Base-by-base conservation (phyloP, 2,329 filamentous ascomycete genomes). In the Paradendryphiella salina region DNA sequence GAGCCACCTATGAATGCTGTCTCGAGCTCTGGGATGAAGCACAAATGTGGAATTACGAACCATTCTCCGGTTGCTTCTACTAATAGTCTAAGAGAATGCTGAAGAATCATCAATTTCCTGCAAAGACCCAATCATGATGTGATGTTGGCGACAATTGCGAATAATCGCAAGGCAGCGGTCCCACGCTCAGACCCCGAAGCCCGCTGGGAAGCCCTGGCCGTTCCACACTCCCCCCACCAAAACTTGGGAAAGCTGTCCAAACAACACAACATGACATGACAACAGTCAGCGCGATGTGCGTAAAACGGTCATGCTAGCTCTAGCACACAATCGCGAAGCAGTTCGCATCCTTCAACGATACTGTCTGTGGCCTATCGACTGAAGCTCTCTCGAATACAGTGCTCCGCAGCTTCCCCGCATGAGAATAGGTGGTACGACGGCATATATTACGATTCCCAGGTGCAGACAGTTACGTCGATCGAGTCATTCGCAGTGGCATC, bases 1-100 rank as follows among this genome's bases (percentile, higher is more conserved):
- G 69, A 74, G 71, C 54, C 56, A 73, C 45, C 61, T 75, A 29
- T 59, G 49, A 33, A 21, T 21, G 21, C 21, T 29, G 36, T 32
- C n/a, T 29, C 23, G 29, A n/a, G n/a, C 20, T 18, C 28, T 41
- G 17, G 11, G 23, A 39, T 32, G 32, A 44, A 23, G 32, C 14
- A 7, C 18, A 11, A 35, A 11, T 15, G n/a, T 23, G 31, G n/a
- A 2, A 35, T 17, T 4, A 17, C 23, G 17, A 17, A 31, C 17
- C 11, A 7, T 13, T 13, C 6, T 15, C 13, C 17, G 14, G 42
- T 13, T 32, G 15, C 8, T 17, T 37, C 4, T 31, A 28, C n/a
- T 34, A 17, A 47, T 51, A 41, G 31, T 18, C 20, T 34, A 29
- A 34, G 39, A 32, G 35, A 46, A 29, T 34, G 29, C 9, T 36